Base-by-base conservation (phyloP, 148 eudicot genomes). In the Tetragonia tetragonoides region DNA sequence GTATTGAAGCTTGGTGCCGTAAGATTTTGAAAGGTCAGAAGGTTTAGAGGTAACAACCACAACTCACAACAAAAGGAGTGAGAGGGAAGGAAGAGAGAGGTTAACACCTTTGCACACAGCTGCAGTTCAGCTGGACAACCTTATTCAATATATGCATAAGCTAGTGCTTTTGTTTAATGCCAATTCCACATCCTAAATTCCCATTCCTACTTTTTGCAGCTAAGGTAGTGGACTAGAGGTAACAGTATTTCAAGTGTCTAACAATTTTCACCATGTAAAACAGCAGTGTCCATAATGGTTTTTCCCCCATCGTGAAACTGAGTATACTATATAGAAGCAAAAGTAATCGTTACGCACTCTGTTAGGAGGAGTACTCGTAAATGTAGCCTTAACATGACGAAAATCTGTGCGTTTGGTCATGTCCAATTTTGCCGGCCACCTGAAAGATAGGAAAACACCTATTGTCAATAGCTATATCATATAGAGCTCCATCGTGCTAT, bases 321-420 rank as follows among this genome's bases (percentile, higher is more conserved):
- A 70, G 71, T 3, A 61, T 34, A 47, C 53, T 39, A 37, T n/a
- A 47, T 61, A 57, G 5, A 69, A 10, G 37, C 42, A 62, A 63
- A 57, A 63, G 65, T 34, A 67, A 62, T n/a, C 34, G 21, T 67
- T 38, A 81, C 97, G 88, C 83, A 93, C 99, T 84, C 86, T 93
- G 82, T 87, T 84, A 46, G 92, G 81, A 60, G 89, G 97, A 65
- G 88, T 84, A 86, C 87, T 88, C 14, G 87, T 70, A 86, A 96
- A 96, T 74, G 98, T 87, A 75, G 98, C 85, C 73, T 83, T 91
- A 62, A 96, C 98, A 84, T 96, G 99, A 68, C 88, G 88, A 74
- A 89, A 88, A 86, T 96, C 99, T 39, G 99, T 96, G 79, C 99
- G 97, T 75, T 96, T 96, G 64, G 95, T 91, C 97, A 96, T 90